Conservation (phyloP, 306 rosid species). For the Rosa chinensis region DNA sequence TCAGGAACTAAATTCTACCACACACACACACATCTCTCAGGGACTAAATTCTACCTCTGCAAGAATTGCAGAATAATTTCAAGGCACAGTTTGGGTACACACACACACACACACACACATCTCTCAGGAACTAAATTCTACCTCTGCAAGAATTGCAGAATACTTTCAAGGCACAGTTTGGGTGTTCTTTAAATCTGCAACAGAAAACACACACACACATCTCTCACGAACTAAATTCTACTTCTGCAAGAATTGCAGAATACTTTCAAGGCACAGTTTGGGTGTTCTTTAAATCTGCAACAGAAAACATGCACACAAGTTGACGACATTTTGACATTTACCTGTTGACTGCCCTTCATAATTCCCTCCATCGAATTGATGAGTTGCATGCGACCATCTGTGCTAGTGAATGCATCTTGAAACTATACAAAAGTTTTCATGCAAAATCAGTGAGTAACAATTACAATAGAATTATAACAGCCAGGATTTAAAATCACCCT, state of each 20-base stretch:
- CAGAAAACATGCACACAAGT: background rate
- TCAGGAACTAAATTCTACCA: no score
- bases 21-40: background rate
- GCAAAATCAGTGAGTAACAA: background rate
- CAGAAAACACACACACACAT: background rate
- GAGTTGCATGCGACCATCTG: conserved; percentile 68
- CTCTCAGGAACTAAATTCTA: no score
- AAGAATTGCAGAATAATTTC: background rate
- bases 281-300: background rate
- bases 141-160: no score
- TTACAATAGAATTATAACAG: background rate
- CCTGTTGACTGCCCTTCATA: conserved; percentile 87
- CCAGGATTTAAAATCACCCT: background rate
- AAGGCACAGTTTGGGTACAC: background rate
- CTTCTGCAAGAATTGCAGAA: background rate
- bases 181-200: background rate
- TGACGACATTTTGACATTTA: conserved; percentile 22
- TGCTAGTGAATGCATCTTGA: conserved; percentile 79
- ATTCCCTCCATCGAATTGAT: conserved; percentile 92
- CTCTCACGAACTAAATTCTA: background rate
- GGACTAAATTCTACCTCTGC: background rate
- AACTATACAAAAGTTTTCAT: conserved; percentile 47
- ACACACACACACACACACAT: background rate
- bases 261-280: background rate
- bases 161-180: no score